Conservation (phyloP, 192 early-diverging fungal genomes). For the Backusella circina region DNA sequence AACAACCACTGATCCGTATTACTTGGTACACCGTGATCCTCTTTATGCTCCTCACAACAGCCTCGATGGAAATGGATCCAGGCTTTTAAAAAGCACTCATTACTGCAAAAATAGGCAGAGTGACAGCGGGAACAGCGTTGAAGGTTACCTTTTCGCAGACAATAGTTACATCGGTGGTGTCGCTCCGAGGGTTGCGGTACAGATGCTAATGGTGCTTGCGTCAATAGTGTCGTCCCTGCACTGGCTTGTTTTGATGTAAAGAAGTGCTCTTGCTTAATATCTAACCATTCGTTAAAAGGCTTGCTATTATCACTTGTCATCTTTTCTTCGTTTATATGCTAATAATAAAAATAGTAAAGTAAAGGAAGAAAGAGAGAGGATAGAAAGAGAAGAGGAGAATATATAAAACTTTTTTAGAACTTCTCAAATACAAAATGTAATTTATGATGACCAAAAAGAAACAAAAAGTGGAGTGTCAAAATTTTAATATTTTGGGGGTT, state of each 20-base stretch:
- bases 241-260: neutral
- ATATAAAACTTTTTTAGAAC: neutral
- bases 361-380: neutral
- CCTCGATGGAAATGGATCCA: conserved; percentile 23
- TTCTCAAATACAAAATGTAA: neutral
- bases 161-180: conserved; percentile 22
- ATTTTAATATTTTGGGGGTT: neutral
- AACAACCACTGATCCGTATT: conserved; percentile 12
- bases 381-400: neutral
- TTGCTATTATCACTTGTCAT: neutral
- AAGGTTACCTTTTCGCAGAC: conserved; percentile 16
- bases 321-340: neutral
- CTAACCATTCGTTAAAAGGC: neutral
- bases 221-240: neutral
- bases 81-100: conserved; percentile 28
- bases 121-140: conserved; percentile 31
- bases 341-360: neutral
- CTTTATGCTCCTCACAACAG: conserved; percentile 7
- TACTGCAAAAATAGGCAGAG: conserved; percentile 31
- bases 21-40: neutral
- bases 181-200: conserved; percentile 24
- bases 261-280: neutral
- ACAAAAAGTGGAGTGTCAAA: neutral
- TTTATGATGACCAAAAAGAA: neutral
- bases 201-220: conserved; percentile 6